phyloP scores from a whole-genome alignment of 2,329 filamentous ascomycete species.

The Aspergillus quadricinctus region DNA sequence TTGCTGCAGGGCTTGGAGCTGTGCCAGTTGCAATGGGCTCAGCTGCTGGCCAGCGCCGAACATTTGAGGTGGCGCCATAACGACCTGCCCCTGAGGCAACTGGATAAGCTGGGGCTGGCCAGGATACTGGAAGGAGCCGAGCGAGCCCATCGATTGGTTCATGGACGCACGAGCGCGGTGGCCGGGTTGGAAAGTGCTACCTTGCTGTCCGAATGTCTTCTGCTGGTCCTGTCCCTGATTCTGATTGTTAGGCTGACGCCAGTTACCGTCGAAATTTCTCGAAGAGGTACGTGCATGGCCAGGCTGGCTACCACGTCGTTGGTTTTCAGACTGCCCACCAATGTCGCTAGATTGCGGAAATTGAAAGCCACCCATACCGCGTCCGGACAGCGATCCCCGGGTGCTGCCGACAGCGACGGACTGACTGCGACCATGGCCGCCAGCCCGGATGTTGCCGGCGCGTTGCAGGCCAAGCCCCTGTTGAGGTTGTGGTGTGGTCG shows the following conservation, averaged over 20 bases:
- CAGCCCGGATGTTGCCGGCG: slow-evolving; percentile 84
- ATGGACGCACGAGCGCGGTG: slow-evolving; percentile 83
- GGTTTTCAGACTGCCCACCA: slow-evolving; percentile 60
- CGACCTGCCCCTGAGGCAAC: slow-evolving; percentile 75
- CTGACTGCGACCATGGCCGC: slow-evolving; percentile 52
- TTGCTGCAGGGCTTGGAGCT: slow-evolving; percentile 91
- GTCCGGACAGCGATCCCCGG: slow-evolving; percentile 58
- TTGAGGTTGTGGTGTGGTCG: slow-evolving; percentile 48
- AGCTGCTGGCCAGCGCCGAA: slow-evolving; percentile 77
- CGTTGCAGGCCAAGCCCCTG: slow-evolving; percentile 62
- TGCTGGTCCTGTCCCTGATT: slow-evolving; percentile 46
- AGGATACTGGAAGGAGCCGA: slow-evolving; percentile 86
- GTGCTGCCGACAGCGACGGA: slow-evolving; percentile 56
- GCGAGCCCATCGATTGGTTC: slow-evolving; percentile 75
- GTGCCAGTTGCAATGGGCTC: slow-evolving; percentile 80
- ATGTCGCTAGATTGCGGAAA: slow-evolving; percentile 55
- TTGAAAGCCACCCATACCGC: slow-evolving; percentile 68
- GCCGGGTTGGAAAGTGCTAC: slow-evolving; percentile 81
- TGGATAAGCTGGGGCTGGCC: slow-evolving; percentile 84
- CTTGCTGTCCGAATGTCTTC: slow-evolving; percentile 62
- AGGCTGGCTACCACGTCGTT: slow-evolving; percentile 66
- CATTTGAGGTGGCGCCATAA: slow-evolving; percentile 73
- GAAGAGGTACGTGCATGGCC: slow-evolving; percentile 80
- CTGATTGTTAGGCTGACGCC: slow-evolving; percentile 73
- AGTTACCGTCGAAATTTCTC: slow-evolving; percentile 96